Evolutionary conservation across 2,329 filamentous ascomycete genomes (phyloP).

Genomic region (Neonectria punicea): DNA sequence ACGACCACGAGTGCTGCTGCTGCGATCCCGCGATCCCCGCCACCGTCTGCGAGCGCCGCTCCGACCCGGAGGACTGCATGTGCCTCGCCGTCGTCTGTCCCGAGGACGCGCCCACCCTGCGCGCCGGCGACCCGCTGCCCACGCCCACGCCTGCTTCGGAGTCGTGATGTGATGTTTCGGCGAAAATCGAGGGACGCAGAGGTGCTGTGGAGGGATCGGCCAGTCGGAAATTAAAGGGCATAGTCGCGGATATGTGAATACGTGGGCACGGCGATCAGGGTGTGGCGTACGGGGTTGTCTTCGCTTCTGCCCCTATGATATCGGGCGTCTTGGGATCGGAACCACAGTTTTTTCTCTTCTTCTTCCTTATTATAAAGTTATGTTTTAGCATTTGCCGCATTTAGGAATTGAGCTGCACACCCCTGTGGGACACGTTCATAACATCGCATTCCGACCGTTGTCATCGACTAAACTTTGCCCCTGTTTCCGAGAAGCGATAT

Average conservation of each 20-base stretch:
- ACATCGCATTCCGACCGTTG: not conserved
- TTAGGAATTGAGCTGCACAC: not conserved
- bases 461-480: not conserved
- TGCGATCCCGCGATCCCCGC: slow-evolving; percentile 19
- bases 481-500: not conserved
- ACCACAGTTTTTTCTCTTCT: not conserved
- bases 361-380: not conserved
- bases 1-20: slow-evolving; percentile 30
- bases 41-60: slow-evolving; percentile 25
- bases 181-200: not conserved
- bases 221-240: slow-evolving; percentile 15
- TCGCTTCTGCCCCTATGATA: too few relatives aligned
- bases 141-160: not conserved
- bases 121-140: not conserved
- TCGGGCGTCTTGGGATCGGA: not conserved
- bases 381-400: not conserved
- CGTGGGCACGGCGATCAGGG: not conserved
- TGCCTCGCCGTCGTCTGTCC: slow-evolving; percentile 24
- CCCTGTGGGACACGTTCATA: not conserved
- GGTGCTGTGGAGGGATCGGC: not conserved
- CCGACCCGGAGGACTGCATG: slow-evolving; percentile 25
- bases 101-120: not conserved
- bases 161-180: not conserved
- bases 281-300: not conserved
- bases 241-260: not conserved